Base-by-base conservation (phyloP, 1,139 yeast genomes). In the Diutina neorugosa region DNA sequence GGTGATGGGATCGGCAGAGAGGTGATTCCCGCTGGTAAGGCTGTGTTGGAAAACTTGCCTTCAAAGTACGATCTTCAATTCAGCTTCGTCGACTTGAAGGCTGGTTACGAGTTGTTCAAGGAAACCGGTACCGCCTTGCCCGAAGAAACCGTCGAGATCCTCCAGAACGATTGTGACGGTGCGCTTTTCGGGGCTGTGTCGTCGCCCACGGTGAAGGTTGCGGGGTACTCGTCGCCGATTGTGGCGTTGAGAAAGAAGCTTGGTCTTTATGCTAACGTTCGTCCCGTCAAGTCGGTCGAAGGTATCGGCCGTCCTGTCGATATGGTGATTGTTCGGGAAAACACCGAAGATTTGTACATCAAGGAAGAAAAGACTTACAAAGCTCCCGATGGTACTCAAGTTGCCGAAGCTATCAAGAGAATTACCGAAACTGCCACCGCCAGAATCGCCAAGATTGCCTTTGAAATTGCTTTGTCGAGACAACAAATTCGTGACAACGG, bases 1-100 rank as follows among this genome's bases (percentile, higher is more conserved):
- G 98, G 98, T 66, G 98, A 93, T 68, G 98, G 98, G 58, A 93
- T 93, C 63, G 98, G 98, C 54, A 82, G 88, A 64, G 98, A 93
- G 71, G 98, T 93, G 52, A 90, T 93, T 58, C 98, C 98, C 57
- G 86, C 98, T 52, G 98, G 98, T 63, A 79, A 80, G 63, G 86
- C 87, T 57, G 81, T 93, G 34, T 77, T 93, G 61, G 93, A 91
- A 69, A 84, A 83, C 57, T 78, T 93, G 56, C 94, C 96, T 52
- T 68, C 83, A 34, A 77, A 79, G 59, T 86, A 77, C 64, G 94
- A 86, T 52, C 78, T 93, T 60, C 76, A 81, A 54, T 93, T 93
- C 65, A 88, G 89, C 60, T 93, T 93, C 64, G 85, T 88, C 53
- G 81, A 89, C 64, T 79, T 93, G 63, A 84, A 87, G 56, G 99